These are phyloP conservation scores for Anastatica hierochuntica DNA, from an alignment of 345 rosid species.

Conservation along the genomic window DNA sequence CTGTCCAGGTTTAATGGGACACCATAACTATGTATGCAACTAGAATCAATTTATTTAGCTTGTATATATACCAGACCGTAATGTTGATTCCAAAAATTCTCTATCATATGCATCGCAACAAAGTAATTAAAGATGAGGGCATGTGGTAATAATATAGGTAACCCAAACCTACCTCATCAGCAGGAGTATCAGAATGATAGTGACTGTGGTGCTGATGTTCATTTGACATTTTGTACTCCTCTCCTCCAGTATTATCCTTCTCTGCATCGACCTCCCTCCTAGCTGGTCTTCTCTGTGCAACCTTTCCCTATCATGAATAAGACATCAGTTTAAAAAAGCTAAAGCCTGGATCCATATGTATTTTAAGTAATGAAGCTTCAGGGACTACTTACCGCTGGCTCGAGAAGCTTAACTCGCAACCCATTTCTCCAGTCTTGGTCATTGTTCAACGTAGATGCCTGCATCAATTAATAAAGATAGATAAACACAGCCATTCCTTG, in stretches of 20 bases:
- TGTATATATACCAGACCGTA: background rate
- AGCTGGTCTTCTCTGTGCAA: conserved; percentile 48
- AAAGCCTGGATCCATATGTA: background rate
- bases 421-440: conserved; percentile 95
- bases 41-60: no score
- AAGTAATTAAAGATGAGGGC: background rate
- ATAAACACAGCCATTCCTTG: background rate
- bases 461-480: conserved; percentile 23
- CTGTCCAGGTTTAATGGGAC: background rate
- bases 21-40: background rate
- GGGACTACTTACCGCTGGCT: conserved; percentile 37
- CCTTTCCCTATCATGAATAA: conserved; percentile 35
- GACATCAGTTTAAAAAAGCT: background rate
- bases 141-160: background rate
- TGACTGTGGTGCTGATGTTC: conserved; percentile 34
- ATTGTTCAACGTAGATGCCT: conserved; percentile 70
- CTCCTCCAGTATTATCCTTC: conserved; percentile 39
- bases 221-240: conserved; percentile 34
- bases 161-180: conserved; percentile 44
- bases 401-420: conserved; percentile 71
- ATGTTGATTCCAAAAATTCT: background rate
- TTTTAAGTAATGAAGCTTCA: background rate
- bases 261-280: conserved; percentile 51
- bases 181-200: conserved; percentile 39
- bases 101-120: background rate